Evolutionary conservation across 1,139 yeast genomes (phyloP).

Genomic region (Suhomyces yuchorum): DNA sequence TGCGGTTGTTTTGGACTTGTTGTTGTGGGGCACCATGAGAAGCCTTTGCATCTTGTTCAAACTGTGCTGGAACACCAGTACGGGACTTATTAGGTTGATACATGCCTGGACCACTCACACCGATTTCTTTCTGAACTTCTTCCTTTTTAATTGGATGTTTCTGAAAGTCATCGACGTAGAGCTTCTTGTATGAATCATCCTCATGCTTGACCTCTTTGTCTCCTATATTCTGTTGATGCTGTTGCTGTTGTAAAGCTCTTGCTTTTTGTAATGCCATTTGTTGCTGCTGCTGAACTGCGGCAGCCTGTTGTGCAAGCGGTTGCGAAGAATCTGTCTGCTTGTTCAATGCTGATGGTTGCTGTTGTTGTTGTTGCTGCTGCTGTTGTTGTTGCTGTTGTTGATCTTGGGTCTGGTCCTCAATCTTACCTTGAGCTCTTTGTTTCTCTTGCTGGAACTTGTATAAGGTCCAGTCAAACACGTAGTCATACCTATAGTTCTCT

Average conservation of each 20-base stretch:
- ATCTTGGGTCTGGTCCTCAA: conserved; percentile 25
- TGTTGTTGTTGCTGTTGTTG: conserved; percentile 15
- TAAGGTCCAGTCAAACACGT: conserved; percentile 96
- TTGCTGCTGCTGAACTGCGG: conserved; percentile 13
- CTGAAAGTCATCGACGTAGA: conserved; percentile 10
- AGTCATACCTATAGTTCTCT: conserved; percentile 90
- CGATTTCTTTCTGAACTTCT: conserved; percentile 3
- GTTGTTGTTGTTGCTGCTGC: conserved; percentile 12
- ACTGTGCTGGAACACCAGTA: conserved; percentile 8
- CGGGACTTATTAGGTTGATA: conserved; percentile 7
- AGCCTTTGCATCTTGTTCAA: conserved; percentile 12
- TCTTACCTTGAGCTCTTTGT: conserved; percentile 53
- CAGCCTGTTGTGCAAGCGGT: conserved; percentile 8
- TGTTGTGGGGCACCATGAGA: conserved; percentile 14
- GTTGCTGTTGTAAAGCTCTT: conserved; percentile 15
- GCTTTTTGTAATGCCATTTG: conserved; percentile 15
- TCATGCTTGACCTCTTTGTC: conserved; percentile 4
- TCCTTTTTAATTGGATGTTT: conserved; percentile 7
- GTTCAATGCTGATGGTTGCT: conserved; percentile 5
- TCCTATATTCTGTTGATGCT: conserved; percentile 11
- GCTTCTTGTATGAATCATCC: conserved; percentile 3
- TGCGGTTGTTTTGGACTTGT: conserved; percentile 14
- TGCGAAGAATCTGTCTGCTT: conserved; percentile 10
- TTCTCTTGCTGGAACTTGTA: conserved; percentile 73
- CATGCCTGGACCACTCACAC: background rate